Evolutionary conservation across 495 filamentous ascomycete genomes (phyloP), one percentile per base, ranked within the genome.

Genomic region (Barbatosphaeria neglecta): DNA sequence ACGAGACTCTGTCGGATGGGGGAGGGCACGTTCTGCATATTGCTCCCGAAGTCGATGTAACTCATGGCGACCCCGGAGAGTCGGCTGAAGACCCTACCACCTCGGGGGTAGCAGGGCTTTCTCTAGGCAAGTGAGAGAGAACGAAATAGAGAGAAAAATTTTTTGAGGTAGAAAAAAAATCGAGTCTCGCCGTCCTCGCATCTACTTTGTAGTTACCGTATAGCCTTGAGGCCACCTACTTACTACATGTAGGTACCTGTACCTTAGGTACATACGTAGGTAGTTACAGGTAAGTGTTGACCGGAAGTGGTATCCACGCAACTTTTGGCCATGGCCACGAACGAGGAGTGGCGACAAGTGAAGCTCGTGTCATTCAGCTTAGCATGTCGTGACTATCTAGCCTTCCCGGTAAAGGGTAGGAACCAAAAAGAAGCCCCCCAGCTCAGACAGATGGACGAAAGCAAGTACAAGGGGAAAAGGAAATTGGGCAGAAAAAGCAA

Each of bases 1-100:
- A 78, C 80, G 53, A 92, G 92, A 7, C 15, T 7, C 11, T 16
- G 15, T 16, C 11, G 15, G 19, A 96, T 96, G 52, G n/a, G n/a
- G 23, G 44, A 11, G 37, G 23, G 16, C 42, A 41, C 24, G 41
- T 37, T n/a, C 31, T 35, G 6, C 13, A 4, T 5, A 35, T 35
- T n/a, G 31, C 15, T n/a, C 31, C 31, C 13, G 11, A n/a, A 11
- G 31, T n/a, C 31, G 31, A 3, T 15, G 31, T 35, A 16, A n/a
- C 16, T 15, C 13, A 4, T 16, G 31, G 16, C 4, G 13, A 35
- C 16, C 31, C 13, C 9, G 11, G 4, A n/a, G 31, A 15, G 31
- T n/a, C 31, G 9, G 31, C 13, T 35, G 31, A 35, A n/a, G 31
- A 35, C 6, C 31, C 31, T 35, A 35, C 31, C 2, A 35, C 31